Evolutionary conservation across 345 rosid genomes (phyloP), one percentile per base, ranked within the genome.

Genomic region (Microthlaspi erraticum): DNA sequence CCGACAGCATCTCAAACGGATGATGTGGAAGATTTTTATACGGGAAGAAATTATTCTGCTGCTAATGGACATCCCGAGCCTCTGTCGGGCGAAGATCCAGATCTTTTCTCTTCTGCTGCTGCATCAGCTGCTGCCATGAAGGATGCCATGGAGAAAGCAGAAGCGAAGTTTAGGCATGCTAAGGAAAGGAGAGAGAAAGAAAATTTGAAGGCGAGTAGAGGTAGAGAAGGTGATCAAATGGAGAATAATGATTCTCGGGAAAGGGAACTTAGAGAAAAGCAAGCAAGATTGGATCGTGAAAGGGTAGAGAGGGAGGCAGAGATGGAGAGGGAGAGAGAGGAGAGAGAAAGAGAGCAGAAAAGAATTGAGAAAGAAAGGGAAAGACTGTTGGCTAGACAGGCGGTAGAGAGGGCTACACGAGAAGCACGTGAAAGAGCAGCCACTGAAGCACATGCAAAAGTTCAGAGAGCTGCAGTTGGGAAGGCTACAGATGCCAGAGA

Each of bases 361-460:
- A 67, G 82, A 55, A 67, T 81, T 26, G 91, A 87, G 75, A 88
- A 77, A 71, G 96, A 86, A 79, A 87, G 88, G 72, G 97, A 84
- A 66, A 81, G 84, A 59, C 81, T 79, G 66, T 74, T 64, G 80
- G 90, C 83, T 32, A 87, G 96, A 72, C 93, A 93, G 26, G 26
- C 26, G 26, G 26, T 23, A 23, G 26, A 23, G 26, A 23, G 26
- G 26, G 26, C 26, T 23, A 90, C 96, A 29, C 87, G 97, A 82
- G 98, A 83, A 78, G 95, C 95, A 78, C 87, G 95, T 32, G 98
- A 90, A 78, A 86, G 98, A 83, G 98, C 95, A 60, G 95, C 92
- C 38, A 45, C 75, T 65, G 98, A 87, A 29, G 98, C 97, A 79
- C 92, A 81, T 49, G 66, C 65, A n/a, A 93, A 75, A 83, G 89